Conservation (phyloP, 768 basidiomycete genomes). For the Psilocybe tampanensis region DNA sequence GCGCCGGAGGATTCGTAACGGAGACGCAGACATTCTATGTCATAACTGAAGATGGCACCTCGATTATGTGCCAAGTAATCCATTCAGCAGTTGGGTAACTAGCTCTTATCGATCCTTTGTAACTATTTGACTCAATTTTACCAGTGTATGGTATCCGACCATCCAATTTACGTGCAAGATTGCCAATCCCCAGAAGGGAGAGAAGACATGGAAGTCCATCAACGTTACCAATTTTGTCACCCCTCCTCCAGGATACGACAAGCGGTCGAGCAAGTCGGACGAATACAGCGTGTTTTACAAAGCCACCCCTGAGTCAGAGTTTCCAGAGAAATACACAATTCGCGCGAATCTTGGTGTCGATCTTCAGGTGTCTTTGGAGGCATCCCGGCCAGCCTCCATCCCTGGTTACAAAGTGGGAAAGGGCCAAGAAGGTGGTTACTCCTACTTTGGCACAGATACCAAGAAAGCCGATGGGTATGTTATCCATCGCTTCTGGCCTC, state of each 20-base stretch:
- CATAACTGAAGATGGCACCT: slow-evolving; percentile 76
- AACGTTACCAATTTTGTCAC: slow-evolving; percentile 82
- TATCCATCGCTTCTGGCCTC: slow-evolving; percentile 91
- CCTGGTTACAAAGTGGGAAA: slow-evolving; percentile 93
- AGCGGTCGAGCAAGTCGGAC: slow-evolving; percentile 84
- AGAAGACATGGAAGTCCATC: slow-evolving; percentile 82
- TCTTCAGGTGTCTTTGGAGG: slow-evolving; percentile 77
- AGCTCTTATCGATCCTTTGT: slow-evolving; percentile 9
- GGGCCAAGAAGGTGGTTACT: slow-evolving; percentile 85
- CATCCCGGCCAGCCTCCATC: slow-evolving; percentile 66
- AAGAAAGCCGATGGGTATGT: slow-evolving; percentile 82
- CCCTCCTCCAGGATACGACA: slow-evolving; percentile 78
- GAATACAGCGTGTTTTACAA: slow-evolving; percentile 79
- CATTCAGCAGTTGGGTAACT: slow-evolving; percentile 87
- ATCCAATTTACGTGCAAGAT: slow-evolving; percentile 94
- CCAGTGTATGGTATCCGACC: slow-evolving; percentile 89
- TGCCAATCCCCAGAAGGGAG: slow-evolving; percentile 75
- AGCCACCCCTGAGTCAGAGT: slow-evolving; percentile 52
- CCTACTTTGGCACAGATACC: slow-evolving; percentile 78
- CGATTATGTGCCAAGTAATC: slow-evolving; percentile 83
- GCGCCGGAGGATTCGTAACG: slow-evolving; percentile 80
- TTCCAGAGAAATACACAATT: slow-evolving; percentile 79
- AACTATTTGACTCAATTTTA: slow-evolving; percentile 7
- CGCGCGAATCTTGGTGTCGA: slow-evolving; percentile 78
- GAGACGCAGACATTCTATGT: slow-evolving; percentile 93